Base-by-base conservation (phyloP, 1,284 basidiomycete species). In the Fomitopsis betulina region DNA sequence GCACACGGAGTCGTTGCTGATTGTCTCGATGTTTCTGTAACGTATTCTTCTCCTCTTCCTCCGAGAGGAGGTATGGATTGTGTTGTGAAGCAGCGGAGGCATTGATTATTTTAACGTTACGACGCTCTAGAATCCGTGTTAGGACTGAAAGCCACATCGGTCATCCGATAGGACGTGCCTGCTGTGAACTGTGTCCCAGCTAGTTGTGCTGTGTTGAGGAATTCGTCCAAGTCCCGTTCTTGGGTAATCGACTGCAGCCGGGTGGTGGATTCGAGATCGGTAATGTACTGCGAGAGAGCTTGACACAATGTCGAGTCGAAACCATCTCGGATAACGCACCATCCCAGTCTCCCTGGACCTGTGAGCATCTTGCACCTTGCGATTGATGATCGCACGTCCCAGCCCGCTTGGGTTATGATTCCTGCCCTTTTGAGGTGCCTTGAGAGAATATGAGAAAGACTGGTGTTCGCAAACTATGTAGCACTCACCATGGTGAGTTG, bases 101-200 rank as follows among this genome's bases (percentile, higher is more conserved):
- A 60, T 88, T 86, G 57, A 99, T 87, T 58, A 99, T 91, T 68
- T 93, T 93, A 62, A 97, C 85, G 74, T 96, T 98, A 58, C 94
- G 83, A 55, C 94, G 85, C 72, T 98, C 97, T 92, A 37, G 56
- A 60, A 40, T 51, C 8, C 5, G 27, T 30, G 27, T 30, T 30
- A 8, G n/a, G 54, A 7, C 39, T 33, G 6, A 45, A 30, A 23
- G 12, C 38, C 57, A 50, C 27, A 37, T 19, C 15, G n/a, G 19
- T 25, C 10, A 33, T 35, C 32, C 51, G 38, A 5, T 37, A 30
- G n/a, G 9, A 58, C 83, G 54, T 62, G 94, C 94, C 94, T 38
- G 95, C 97, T n/a, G 94, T 95, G 70, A 99, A 99, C 68, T 99
- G 94, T 15, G 89, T 90, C 55, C 93, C 96, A 21, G 97, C 97